Evolutionary conservation across 345 rosid genomes (phyloP).

Genomic region (Ailanthus altissimus): DNA sequence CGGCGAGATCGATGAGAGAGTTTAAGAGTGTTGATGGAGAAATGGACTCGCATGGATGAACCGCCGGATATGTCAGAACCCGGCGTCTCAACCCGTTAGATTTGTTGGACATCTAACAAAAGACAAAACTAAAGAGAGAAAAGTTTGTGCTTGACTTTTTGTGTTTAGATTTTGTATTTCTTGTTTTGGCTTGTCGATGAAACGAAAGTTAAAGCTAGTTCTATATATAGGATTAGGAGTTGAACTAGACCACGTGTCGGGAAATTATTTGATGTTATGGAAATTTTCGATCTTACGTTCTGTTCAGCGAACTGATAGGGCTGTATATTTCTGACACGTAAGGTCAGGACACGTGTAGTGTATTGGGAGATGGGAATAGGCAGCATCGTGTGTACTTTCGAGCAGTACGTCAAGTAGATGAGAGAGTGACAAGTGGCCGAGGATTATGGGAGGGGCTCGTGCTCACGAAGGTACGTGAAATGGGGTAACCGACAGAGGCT

Average conservation of each 20-base stretch:
- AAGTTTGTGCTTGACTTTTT: conserved; percentile 15
- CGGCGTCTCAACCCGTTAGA: conserved; percentile 50
- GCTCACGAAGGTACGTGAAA: conserved; percentile 40
- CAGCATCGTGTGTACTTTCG: conserved; percentile 28
- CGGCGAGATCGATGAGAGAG: conserved; percentile 50
- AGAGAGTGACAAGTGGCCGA: conserved; percentile 34
- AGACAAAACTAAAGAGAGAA: conserved; percentile 4
- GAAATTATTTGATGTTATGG: neutral
- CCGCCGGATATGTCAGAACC: conserved; percentile 65
- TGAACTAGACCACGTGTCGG: conserved; percentile 25
- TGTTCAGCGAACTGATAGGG: neutral
- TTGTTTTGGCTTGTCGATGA: conserved; percentile 12
- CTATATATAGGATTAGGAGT: neutral
- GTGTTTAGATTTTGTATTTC: conserved; percentile 9
- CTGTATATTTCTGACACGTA: neutral
- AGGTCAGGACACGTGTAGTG: neutral
- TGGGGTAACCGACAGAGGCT: conserved; percentile 42
- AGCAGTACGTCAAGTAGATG: neutral
- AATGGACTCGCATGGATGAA: conserved; percentile 51
- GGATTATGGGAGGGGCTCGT: conserved; percentile 27
- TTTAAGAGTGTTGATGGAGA: conserved; percentile 47
- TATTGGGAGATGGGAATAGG: conserved; percentile 8
- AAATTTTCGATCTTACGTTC: neutral
- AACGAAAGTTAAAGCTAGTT: neutral
- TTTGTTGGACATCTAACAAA: conserved; percentile 40